These are phyloP conservation scores for Solanum appendiculatum DNA, from an alignment of 257 asterid genomes.

Conservation along the genomic window DNA sequence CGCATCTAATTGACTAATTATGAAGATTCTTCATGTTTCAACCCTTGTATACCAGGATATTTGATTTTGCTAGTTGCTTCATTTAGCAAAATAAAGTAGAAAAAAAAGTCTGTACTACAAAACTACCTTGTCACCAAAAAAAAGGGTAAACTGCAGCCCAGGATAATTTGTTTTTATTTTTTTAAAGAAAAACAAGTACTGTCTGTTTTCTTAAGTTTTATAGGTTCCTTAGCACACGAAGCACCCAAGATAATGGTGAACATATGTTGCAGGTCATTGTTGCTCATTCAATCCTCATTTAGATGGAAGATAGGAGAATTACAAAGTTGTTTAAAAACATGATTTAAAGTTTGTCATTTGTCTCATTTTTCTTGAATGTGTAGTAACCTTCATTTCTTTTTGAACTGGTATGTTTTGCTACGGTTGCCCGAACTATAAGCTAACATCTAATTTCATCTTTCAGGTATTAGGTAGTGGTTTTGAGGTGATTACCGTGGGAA, in stretches of 20 bases:
- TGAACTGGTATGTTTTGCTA: background rate
- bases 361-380: background rate
- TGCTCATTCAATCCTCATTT: background rate
- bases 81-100: background rate
- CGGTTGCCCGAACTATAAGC: background rate
- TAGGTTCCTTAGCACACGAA: background rate
- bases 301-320: background rate
- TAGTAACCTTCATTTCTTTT: background rate
- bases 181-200: background rate
- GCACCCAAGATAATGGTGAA: background rate
- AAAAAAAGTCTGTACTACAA: background rate
- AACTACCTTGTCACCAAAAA: background rate
- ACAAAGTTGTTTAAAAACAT: background rate
- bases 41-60: background rate
- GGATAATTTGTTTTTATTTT: background rate
- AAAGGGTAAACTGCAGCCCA: background rate
- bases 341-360: background rate
- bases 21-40: background rate
- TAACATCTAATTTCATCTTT: background rate
- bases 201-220: background rate
- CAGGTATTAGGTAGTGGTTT: constrained; percentile 94
- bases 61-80: background rate
- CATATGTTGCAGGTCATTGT: background rate
- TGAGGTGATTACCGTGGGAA: constrained; percentile 89
- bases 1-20: background rate